Conservation (phyloP, 2,329 filamentous ascomycete genomes). For the Colletotrichum coccodes region DNA sequence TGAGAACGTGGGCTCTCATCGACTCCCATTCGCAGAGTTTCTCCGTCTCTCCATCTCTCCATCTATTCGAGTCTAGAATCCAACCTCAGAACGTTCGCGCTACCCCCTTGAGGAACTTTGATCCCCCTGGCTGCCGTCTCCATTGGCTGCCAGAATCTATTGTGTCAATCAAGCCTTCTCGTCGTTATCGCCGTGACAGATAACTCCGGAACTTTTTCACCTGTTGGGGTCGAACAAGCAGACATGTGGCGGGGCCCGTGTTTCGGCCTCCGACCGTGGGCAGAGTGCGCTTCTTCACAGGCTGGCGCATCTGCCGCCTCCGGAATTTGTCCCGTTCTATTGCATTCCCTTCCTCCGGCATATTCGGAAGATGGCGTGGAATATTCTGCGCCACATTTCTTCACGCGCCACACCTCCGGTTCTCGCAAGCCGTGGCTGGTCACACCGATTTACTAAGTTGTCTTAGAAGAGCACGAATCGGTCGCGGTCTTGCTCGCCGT, state of each 20-base stretch:
- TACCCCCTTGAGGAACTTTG: not conserved
- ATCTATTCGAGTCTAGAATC: not conserved
- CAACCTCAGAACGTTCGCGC: not conserved
- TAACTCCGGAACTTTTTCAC: not conserved
- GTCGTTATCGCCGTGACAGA: too few species aligned
- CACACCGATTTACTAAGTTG: too few species aligned
- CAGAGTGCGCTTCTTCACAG: not conserved
- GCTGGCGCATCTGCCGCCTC: not conserved
- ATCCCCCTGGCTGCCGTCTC: not conserved
- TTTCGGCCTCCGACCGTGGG: not conserved
- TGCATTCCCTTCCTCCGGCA: not conserved
- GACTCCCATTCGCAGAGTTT: conserved; percentile 9
- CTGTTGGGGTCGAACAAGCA: not conserved
- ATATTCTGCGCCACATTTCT: not conserved
- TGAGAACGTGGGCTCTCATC: conserved; percentile 7
- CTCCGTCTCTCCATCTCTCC: not conserved
- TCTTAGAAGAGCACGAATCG: not conserved
- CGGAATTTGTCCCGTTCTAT: not conserved
- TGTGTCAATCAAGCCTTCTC: not conserved
- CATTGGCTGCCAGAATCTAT: not conserved
- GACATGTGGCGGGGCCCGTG: conserved; percentile 7
- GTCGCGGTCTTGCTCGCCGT: not conserved
- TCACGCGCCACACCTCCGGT: not conserved
- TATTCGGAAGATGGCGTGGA: not conserved
- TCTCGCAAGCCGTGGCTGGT: not conserved